Percentiles rank a stretch among this genome's conserved stretches.
phyloP scores from a whole-genome alignment of 2,329 filamentous ascomycete species.

The Paraphoma chrysanthemicola region DNA sequence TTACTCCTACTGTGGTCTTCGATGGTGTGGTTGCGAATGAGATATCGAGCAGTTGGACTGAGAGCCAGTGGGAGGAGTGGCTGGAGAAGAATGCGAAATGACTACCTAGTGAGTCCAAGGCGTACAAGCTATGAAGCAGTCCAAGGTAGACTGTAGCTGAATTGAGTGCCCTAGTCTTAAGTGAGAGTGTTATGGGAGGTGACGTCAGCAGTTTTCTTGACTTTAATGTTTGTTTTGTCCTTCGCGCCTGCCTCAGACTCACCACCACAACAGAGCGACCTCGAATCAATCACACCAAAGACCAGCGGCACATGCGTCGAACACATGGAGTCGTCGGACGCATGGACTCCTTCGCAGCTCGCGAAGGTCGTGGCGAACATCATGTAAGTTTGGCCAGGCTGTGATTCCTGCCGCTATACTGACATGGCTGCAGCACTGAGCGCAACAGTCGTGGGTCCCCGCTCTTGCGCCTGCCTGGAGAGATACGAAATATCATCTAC shows the following conservation, averaged over 20 bases:
- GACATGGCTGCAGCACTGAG: neutral
- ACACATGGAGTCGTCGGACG: too few relatives aligned
- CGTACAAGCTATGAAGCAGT: neutral
- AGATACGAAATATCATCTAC: slow-evolving; percentile 5
- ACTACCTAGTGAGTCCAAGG: slow-evolving; percentile 24
- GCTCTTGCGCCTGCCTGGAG: slow-evolving; percentile 7
- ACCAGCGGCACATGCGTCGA: too few relatives aligned
- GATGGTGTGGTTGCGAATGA: slow-evolving; percentile 82
- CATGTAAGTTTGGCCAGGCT: neutral
- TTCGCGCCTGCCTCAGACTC: too few relatives aligned
- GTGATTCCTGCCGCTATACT: neutral
- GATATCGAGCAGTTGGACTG: slow-evolving; percentile 79
- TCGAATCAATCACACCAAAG: too few relatives aligned
- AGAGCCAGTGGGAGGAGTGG: slow-evolving; percentile 87
- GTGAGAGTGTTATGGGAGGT: too few relatives aligned
- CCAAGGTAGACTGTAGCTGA: neutral
- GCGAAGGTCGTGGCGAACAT: too few relatives aligned
- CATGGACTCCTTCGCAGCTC: neutral
- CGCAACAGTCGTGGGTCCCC: slow-evolving; percentile 22
- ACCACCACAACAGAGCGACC: too few relatives aligned
- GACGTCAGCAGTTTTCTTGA: too few relatives aligned
- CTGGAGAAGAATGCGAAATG: slow-evolving; percentile 69
- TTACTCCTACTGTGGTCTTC: slow-evolving; percentile 89
- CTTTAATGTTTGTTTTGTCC: too few relatives aligned
- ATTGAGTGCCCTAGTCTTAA: too few relatives aligned